phyloP scores from a whole-genome alignment of 2,329 filamentous ascomycete species.

The Aspergillus hiratsukae region DNA sequence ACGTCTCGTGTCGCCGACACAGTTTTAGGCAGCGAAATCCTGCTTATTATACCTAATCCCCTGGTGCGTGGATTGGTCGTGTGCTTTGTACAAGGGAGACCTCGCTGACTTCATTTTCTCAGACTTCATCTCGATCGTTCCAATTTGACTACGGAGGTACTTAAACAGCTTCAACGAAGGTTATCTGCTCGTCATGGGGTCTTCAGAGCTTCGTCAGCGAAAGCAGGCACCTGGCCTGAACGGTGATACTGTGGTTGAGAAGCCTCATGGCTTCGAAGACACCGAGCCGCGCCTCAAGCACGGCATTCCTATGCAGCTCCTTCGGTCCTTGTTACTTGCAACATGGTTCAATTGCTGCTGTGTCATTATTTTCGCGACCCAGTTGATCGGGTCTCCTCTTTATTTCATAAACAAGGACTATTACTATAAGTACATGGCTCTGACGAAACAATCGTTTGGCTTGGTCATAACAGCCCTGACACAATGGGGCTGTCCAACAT shows the following conservation, averaged over 20 bases:
- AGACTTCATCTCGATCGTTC: neutral
- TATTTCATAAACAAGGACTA: conserved; percentile 58
- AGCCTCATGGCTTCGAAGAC: conserved; percentile 18
- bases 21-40: neutral
- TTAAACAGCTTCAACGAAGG: neutral
- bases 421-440: conserved; percentile 62
- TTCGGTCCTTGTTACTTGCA: conserved; percentile 42
- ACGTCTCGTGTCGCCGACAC: neutral
- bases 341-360: conserved; percentile 44
- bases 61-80: neutral
- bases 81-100: neutral
- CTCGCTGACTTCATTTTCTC: neutral
- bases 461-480: conserved; percentile 59
- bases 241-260: conserved; percentile 11
- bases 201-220: conserved; percentile 30
- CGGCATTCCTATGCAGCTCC: conserved; percentile 41
- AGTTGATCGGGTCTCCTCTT: conserved; percentile 57
- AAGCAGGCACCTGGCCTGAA: conserved; percentile 16
- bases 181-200: conserved; percentile 24
- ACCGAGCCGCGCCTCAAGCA: conserved; percentile 40
- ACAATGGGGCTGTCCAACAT: conserved; percentile 59
- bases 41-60: neutral
- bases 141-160: neutral
- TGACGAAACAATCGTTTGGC: conserved; percentile 62
- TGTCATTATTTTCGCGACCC: conserved; percentile 48